phyloP scores from a whole-genome alignment of 139 green algal species.

The Coccomyxa sp. region DNA sequence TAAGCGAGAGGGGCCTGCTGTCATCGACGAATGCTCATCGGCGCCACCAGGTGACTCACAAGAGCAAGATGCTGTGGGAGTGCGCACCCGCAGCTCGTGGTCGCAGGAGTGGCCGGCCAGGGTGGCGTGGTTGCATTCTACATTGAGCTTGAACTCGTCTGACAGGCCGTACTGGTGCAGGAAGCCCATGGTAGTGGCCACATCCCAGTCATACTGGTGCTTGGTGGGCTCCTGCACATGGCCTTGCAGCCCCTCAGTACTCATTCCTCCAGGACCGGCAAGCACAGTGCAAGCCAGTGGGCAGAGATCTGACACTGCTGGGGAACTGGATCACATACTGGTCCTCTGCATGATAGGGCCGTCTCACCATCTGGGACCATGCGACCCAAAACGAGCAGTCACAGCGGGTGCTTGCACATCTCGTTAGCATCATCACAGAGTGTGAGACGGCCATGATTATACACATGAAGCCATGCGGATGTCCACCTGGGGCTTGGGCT shows the following conservation, averaged over 20 bases:
- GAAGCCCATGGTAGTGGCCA: conserved; percentile 56
- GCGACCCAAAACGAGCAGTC: too few relatives aligned
- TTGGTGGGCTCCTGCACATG: conserved; percentile 58
- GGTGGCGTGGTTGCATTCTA: conserved; percentile 84
- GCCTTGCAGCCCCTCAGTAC: too few relatives aligned
- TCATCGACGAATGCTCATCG: too few relatives aligned
- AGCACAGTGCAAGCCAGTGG: too few relatives aligned
- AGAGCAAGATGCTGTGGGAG: background rate
- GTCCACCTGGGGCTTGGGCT: conserved; percentile 63
- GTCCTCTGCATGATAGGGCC: background rate
- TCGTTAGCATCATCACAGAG: too few relatives aligned
- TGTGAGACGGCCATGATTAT: too few relatives aligned
- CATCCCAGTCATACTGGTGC: conserved; percentile 72
- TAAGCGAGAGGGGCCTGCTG: too few relatives aligned
- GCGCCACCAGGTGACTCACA: background rate
- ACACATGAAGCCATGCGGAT: background rate
- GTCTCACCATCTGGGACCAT: background rate
- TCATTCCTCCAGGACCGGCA: too few relatives aligned
- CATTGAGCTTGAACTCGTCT: conserved; percentile 68
- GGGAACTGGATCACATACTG: too few relatives aligned
- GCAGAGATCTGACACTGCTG: too few relatives aligned
- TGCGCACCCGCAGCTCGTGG: conserved; percentile 22
- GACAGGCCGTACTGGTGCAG: conserved; percentile 48
- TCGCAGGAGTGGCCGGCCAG: conserved; percentile 47
- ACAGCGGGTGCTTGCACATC: too few relatives aligned